phyloP scores from a whole-genome alignment of 208 protist species.

The Leishmania major region DNA sequence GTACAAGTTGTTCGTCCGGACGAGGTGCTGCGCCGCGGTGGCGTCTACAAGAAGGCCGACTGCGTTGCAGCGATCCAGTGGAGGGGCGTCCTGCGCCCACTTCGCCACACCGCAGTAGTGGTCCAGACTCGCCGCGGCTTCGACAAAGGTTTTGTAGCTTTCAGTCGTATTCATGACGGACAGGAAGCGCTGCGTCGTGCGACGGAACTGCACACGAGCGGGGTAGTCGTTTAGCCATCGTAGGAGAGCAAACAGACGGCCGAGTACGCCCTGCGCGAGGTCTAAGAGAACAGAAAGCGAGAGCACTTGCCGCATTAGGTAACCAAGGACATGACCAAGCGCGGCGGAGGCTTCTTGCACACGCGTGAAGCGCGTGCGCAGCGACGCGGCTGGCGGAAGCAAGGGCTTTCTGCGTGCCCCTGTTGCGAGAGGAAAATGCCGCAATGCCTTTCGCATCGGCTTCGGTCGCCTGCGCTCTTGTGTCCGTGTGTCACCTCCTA shows the following conservation, averaged over 20 bases:
- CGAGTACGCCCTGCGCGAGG: not conserved
- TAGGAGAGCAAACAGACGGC: slow-evolving; percentile 11
- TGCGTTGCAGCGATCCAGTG: slow-evolving; percentile 32
- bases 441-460: not conserved
- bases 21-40: slow-evolving; percentile 34
- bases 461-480: not conserved
- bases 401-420: not conserved
- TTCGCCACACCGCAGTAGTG: slow-evolving; percentile 43
- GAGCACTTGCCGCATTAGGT: not conserved
- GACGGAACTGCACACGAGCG: slow-evolving; percentile 31
- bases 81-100: slow-evolving; percentile 39
- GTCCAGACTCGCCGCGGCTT: slow-evolving; percentile 39
- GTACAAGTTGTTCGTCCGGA: slow-evolving; percentile 19
- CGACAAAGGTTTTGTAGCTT: slow-evolving; percentile 41
- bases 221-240: slow-evolving; percentile 40
- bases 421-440: not conserved
- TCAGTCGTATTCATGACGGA: slow-evolving; percentile 66
- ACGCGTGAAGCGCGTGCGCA: not conserved
- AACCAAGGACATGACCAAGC: not conserved
- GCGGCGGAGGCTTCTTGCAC: not conserved
- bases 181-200: slow-evolving; percentile 50
- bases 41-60: slow-evolving; percentile 41
- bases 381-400: not conserved
- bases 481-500: not conserved
- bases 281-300: slow-evolving; percentile 7